A percentile compares a stretch with the other conserved stretches of the same genome.
Conservation (phyloP, 1,139 yeast species). For the Saccharomyces hybrid region DNA sequence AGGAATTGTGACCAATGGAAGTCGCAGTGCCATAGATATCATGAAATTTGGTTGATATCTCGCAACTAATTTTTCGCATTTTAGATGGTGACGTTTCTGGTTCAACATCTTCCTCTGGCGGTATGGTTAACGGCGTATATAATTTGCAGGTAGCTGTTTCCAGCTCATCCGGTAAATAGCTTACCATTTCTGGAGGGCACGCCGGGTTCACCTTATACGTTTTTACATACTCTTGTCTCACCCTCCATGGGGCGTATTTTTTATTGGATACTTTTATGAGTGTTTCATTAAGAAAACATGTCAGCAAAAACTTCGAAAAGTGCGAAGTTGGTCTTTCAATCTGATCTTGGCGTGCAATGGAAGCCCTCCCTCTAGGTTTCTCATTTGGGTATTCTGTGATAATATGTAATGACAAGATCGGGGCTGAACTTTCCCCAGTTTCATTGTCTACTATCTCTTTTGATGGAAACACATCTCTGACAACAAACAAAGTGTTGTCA, state of each 20-base stretch:
- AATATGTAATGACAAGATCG: neutral
- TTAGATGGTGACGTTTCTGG: neutral
- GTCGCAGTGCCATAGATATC: neutral
- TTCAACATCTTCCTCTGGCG: neutral
- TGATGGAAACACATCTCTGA: neutral
- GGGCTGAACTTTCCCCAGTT: neutral
- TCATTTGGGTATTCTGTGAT: neutral
- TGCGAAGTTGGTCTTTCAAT: neutral
- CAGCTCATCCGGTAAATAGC: neutral
- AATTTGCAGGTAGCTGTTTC: neutral
- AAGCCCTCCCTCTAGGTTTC: neutral
- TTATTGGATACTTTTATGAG: neutral
- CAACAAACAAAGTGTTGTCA: neutral
- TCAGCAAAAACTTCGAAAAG: neutral
- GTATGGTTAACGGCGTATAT: neutral
- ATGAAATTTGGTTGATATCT: neutral
- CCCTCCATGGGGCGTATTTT: neutral
- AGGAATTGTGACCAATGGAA: neutral
- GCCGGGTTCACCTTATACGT: neutral
- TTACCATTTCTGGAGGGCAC: neutral
- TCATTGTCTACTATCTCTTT: neutral
- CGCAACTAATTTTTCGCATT: neutral
- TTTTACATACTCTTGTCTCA: neutral
- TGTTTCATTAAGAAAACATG: neutral
- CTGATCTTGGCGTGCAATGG: neutral